Evolutionary conservation across 257 asterid genomes (phyloP).

Genomic region (Solanum gracilifrons): DNA sequence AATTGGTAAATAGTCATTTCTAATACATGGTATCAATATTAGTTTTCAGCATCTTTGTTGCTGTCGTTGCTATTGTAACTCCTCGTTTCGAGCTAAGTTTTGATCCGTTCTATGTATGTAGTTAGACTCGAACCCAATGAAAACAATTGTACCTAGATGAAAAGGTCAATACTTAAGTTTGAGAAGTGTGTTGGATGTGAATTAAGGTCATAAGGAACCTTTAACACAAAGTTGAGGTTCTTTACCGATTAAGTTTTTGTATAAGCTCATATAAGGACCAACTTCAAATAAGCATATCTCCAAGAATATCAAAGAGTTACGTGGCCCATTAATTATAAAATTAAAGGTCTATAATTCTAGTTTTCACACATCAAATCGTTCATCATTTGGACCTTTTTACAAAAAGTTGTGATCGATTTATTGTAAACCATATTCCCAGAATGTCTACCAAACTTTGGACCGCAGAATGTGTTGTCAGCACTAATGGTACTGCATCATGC

Average conservation of each 20-base stretch:
- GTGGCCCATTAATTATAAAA: not conserved
- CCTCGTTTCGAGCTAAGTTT: not conserved
- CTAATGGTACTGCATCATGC: not conserved
- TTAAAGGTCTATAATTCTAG: not conserved
- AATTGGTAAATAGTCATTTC: not conserved
- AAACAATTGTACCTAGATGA: not conserved
- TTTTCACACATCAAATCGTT: not conserved
- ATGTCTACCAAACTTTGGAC: not conserved
- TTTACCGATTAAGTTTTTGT: not conserved
- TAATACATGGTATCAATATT: not conserved
- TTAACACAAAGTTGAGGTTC: not conserved
- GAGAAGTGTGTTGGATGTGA: not conserved
- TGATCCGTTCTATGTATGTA: not conserved
- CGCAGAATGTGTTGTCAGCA: not conserved
- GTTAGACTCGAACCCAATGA: not conserved
- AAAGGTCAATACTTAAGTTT: not conserved
- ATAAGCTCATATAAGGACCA: too few relatives aligned
- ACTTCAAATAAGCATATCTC: not conserved
- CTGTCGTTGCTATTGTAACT: not conserved
- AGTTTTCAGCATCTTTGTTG: not conserved
- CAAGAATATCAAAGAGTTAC: not conserved
- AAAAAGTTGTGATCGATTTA: not conserved
- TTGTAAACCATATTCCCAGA: not conserved
- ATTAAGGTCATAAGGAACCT: not conserved
- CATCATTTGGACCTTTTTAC: not conserved